A percentile compares a stretch with the other conserved stretches of the same genome.
phyloP scores from a whole-genome alignment of 768 basidiomycete species.

The Amanita pseudoporphyria region DNA sequence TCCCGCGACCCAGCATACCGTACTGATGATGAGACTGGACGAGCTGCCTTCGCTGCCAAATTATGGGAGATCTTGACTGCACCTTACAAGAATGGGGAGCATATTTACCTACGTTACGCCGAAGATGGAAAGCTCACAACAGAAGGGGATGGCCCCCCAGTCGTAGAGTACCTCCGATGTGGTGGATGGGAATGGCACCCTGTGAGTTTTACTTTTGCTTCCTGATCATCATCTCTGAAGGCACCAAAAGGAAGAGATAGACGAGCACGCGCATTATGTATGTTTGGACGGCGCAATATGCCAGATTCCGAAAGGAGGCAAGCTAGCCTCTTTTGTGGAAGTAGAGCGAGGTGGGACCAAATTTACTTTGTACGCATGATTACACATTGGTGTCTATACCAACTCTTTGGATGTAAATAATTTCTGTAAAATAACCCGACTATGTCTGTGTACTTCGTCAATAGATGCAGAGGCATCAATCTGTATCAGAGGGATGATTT shows the following conservation, averaged over 20 bases:
- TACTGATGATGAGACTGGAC: conserved; percentile 31
- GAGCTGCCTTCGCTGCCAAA: conserved; percentile 43
- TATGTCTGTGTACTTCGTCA: conserved; percentile 61
- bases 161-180: conserved; percentile 75
- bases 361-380: conserved; percentile 41
- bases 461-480: conserved; percentile 60
- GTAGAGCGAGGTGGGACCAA: conserved; percentile 23
- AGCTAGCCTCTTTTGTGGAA: conserved; percentile 38
- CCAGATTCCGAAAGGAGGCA: conserved; percentile 50
- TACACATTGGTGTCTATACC: neutral
- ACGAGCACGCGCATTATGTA: conserved; percentile 56
- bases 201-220: conserved; percentile 31
- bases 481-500: conserved; percentile 23
- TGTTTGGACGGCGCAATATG: conserved; percentile 76
- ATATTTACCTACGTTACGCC: conserved; percentile 52
- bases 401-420: conserved; percentile 12
- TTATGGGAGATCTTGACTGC: conserved; percentile 41
- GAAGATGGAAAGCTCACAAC: conserved; percentile 29
- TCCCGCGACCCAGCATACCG: conserved; percentile 40
- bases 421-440: conserved; percentile 38
- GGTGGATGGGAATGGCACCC: conserved; percentile 85
- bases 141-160: conserved; percentile 36
- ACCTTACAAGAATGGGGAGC: conserved; percentile 76
- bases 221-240: neutral
- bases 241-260: conserved; percentile 40